Percentiles rank a stretch among this genome's conserved stretches.
phyloP scores from a whole-genome alignment of 2,329 filamentous ascomycete genomes.

The Trichophyton verrucosum region DNA sequence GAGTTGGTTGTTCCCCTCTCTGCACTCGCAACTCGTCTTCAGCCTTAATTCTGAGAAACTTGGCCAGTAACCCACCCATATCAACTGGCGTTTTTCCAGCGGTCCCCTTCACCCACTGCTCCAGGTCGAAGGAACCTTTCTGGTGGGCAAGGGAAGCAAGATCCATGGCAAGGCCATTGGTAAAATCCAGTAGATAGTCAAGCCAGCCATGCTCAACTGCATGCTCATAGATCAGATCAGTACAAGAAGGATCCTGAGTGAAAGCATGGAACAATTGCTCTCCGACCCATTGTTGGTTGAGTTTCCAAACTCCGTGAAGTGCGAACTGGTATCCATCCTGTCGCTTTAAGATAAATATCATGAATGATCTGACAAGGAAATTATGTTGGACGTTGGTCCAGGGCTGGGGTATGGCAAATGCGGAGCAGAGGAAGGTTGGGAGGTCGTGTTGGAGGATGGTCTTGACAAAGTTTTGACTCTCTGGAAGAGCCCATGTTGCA shows the following conservation, averaged over 20 bases:
- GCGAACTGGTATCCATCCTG: conserved; percentile 75
- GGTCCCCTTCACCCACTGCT: conserved; percentile 65
- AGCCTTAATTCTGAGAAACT: conserved; percentile 75
- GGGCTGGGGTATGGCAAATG: conserved; percentile 37
- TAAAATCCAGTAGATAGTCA: conserved; percentile 62
- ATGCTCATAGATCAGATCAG: conserved; percentile 63
- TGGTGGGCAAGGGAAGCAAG: conserved; percentile 76
- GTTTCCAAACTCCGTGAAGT: conserved; percentile 80
- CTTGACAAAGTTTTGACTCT: conserved; percentile 47
- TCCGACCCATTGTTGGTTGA: conserved; percentile 77
- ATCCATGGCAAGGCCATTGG: conserved; percentile 76
- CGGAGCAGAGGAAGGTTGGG: conserved; percentile 40
- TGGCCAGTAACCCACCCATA: conserved; percentile 58
- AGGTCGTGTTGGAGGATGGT: conserved; percentile 45
- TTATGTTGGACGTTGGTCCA: conserved; percentile 39
- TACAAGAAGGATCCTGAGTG: conserved; percentile 53
- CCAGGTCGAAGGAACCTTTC: conserved; percentile 64
- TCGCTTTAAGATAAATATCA: conserved; percentile 68
- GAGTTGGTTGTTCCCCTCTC: conserved; percentile 51
- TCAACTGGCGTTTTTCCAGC: conserved; percentile 51
- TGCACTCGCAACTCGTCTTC: conserved; percentile 66
- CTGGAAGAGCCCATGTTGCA: conserved; percentile 43
- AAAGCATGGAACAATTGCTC: conserved; percentile 67
- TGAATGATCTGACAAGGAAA: conserved; percentile 47
- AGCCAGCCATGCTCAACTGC: conserved; percentile 74